Conservation (phyloP, 345 rosid genomes). For the Eucalyptus sp. region DNA sequence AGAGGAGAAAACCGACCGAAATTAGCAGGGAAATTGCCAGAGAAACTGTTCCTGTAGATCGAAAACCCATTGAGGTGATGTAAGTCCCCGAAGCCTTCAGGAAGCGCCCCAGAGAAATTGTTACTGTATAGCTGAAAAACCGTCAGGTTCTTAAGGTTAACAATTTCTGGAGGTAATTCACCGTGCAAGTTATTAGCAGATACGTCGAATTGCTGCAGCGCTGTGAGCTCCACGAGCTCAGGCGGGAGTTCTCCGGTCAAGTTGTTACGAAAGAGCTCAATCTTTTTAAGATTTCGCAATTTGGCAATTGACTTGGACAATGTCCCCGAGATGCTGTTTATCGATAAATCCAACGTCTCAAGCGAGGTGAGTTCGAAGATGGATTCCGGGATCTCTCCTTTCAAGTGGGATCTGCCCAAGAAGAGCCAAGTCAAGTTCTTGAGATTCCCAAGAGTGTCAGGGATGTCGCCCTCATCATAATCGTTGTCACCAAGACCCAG, state of each 20-base stretch:
- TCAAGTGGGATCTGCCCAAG: constrained; percentile 25
- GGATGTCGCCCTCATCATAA: constrained; percentile 42
- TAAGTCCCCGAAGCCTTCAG: constrained; percentile 62
- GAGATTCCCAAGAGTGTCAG: constrained; percentile 44
- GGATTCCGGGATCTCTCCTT: constrained; percentile 55
- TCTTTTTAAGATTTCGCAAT: constrained; percentile 36
- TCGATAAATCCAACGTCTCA: constrained; percentile 42
- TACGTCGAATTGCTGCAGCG: constrained; percentile 49
- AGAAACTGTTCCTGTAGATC: constrained; percentile 59
- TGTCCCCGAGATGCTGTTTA: constrained; percentile 41
- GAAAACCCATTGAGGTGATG: constrained; percentile 40
- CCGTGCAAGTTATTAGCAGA: constrained; percentile 48
- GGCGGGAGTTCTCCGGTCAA: constrained; percentile 58
- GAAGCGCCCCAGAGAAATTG: constrained; percentile 55
- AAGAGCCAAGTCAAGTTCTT: constrained; percentile 51
- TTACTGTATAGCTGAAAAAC: constrained; percentile 50
- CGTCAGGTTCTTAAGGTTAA: constrained; percentile 28
- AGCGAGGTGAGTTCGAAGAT: constrained; percentile 30
- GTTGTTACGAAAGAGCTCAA: constrained; percentile 46
- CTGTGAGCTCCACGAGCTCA: constrained; percentile 39
- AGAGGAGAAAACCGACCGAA: constrained; percentile 56
- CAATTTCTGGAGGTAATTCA: constrained; percentile 41
- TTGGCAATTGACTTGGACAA: constrained; percentile 45
- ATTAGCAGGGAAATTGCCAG: constrained; percentile 57
- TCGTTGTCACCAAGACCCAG: constrained; percentile 39